Base-by-base conservation (phyloP, 257 asterid genomes). In the Nicotiana attenuata region DNA sequence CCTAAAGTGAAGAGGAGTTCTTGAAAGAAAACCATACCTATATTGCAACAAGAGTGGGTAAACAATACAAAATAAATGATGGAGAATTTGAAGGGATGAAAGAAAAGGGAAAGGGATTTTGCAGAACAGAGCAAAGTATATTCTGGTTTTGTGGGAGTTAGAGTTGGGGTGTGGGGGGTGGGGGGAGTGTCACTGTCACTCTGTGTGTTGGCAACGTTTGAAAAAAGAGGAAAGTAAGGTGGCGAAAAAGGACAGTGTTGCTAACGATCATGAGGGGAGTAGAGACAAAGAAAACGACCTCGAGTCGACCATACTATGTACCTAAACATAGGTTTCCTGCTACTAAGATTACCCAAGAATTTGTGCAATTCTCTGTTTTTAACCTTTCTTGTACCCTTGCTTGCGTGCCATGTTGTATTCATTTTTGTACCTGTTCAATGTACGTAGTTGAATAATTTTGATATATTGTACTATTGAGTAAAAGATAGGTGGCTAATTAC, bases 111-210 rank as follows among this genome's bases (percentile, higher is more conserved):
- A 77, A 69, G 50, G 50, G 3, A 9, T 77, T 81, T 57, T 41
- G 83, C 59, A 67, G 77, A 75, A 66, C 67, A 76, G 68, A 69
- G 80, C 5, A 68, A 83, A 53, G 89, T 75, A 86, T 88, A 84
- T 84, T 88, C 88, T 29, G 50, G 50, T 41, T 41, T 41, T 41
- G 50, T 41, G 50, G 50, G 50, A 41, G 50, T 41, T 8, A 1
- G 50, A 41, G 50, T 41, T 31, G 50, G 13, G 13, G 50, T 41
- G 3, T 9, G 3, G 47, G 38, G 86, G 53, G 3, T 22, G 2
- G 52, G 67, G 61, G 80, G 57, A 29, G 65, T 66, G 83, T 20
- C 17, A 11, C 57, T 53, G 82, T 17, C 83, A 10, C 81, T 85
- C 82, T 3, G 57, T 52, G 57, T 28, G 75, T 35, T 65, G 75